Evolutionary conservation across 148 eudicot species (phyloP).

Genomic region (Pharnaceum exiguum): DNA sequence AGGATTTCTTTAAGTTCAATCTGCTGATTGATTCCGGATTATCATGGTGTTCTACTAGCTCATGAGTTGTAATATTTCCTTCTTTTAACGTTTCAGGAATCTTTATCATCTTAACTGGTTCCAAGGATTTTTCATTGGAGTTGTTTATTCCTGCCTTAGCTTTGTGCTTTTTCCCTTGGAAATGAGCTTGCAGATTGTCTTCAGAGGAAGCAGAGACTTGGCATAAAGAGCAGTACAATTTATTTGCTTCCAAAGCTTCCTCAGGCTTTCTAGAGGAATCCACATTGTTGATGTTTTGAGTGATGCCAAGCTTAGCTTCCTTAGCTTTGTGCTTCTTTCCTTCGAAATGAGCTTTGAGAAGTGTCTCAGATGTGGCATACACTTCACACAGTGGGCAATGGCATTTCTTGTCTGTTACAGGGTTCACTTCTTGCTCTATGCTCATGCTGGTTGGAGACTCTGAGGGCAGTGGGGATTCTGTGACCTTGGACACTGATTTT

Average conservation of each 20-base stretch:
- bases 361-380: conserved; percentile 12
- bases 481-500: conserved; percentile 2
- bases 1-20: conserved; percentile 4
- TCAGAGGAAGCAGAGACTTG: conserved; percentile 25
- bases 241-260: neutral
- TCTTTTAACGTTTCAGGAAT: neutral
- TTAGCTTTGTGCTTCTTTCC: conserved; percentile 36
- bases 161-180: conserved; percentile 26
- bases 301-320: conserved; percentile 21
- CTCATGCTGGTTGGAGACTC: neutral
- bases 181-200: conserved; percentile 18
- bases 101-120: neutral
- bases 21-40: neutral
- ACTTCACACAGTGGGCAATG: conserved; percentile 29
- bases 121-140: neutral
- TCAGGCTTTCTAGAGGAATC: neutral
- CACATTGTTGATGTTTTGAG: neutral
- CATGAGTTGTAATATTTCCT: neutral
- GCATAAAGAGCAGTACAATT: conserved; percentile 24
- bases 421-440: neutral
- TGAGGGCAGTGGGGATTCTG: no score
- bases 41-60: neutral
- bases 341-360: conserved; percentile 20
- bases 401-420: conserved; percentile 16
- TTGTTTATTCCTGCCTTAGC: conserved; percentile 12